Evolutionary conservation across 139 green algal genomes (phyloP), one percentile per base, ranked within the genome.

Genomic region (Pseudopediastrum boryanum): DNA sequence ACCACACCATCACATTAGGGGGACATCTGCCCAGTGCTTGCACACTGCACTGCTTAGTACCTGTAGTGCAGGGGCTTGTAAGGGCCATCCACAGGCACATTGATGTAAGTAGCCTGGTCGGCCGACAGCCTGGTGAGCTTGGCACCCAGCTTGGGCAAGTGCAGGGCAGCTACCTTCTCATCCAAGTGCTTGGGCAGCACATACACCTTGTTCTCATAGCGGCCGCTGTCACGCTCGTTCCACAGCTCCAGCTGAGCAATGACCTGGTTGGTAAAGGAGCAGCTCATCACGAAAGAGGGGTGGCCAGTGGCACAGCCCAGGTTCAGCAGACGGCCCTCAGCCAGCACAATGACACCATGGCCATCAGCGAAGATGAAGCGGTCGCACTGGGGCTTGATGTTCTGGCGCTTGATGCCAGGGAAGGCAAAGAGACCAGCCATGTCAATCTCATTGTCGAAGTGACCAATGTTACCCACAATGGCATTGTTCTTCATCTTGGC

Each of bases 361-460:
- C 95, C 95, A 80, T 99, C 97, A 75, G 96, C 94, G 94, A 99
- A 99, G 85, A 98, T 96, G 91, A 97, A 99, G 72, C 95, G 90
- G 88, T 99, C 96, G 19, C 85, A 80, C 84, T 89, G 84, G 39
- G 96, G 96, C 93, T 99, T 99, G 87, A 99, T 98, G 90, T 98
- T 98, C 79, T 95, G 90, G 81, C 95, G 88, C 93, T 99, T 98
- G 88, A 98, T 95, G 72, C 96, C 96, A 42, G 93, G 59, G 61
- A 59, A 80, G 31, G 51, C 74, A 36, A 73, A 80, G 31, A 98
- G 77, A 54, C 97, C 97, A 54, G 93, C 93, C 97, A 99, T 99
- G 90, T 99, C 97, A 71, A 99, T 98, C 90, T 99, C 97, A 84
- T 99, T 99, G 87, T 99, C 97, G 67, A 99, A 99, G 91, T 99